Evolutionary conservation across 2,329 filamentous ascomycete genomes (phyloP), one percentile per base, ranked within the genome.

Genomic region (Fusarium nygamai): DNA sequence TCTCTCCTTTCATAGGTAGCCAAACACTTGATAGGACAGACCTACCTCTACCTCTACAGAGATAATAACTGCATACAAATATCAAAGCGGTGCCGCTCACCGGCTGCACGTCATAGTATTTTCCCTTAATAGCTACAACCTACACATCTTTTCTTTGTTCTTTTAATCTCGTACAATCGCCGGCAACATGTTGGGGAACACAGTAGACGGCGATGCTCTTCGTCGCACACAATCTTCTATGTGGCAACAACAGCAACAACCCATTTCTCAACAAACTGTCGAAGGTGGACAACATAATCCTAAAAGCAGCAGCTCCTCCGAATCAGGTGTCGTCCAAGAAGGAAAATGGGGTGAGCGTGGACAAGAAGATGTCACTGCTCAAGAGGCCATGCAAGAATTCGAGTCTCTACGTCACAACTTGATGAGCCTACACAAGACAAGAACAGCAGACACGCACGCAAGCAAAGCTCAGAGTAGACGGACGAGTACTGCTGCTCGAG

Each of bases 261-360:
- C 60, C 6, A 43, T 71, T 36, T 71, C 75, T 48, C 78, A 77
- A n/a, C 72, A 65, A 76, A 73, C 77, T 68, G 79, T 59, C 63
- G 53, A 71, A 16, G 47, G 58, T 2, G 64, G 47, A 19, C 51
- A 65, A 22, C 64, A 67, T 19, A 61, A 53, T 8, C 54, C 65
- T 29, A 17, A 63, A 46, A 56, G 51, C 33, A 70, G 72, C 43
- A 76, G 60, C 64, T 74, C 76, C 47, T 63, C 75, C 27, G 72
- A 75, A 27, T 61, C 72, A 61, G 75, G 76, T 36, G 38, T 64
- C 27, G 62, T 66, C 43, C 62, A 67, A 13, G 70, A 76, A 53
- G 72, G 71, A 36, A 72, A 67, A 62, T 84, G 83, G 83, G 83
- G 83, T 12, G 83, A 84, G 60, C 80, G 80, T 6, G 80, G 81